A percentile compares a stretch with the other conserved stretches of the same genome.
Evolutionary conservation across 148 eudicot genomes (phyloP).

Genomic region (Dianthus caryophyllus): DNA sequence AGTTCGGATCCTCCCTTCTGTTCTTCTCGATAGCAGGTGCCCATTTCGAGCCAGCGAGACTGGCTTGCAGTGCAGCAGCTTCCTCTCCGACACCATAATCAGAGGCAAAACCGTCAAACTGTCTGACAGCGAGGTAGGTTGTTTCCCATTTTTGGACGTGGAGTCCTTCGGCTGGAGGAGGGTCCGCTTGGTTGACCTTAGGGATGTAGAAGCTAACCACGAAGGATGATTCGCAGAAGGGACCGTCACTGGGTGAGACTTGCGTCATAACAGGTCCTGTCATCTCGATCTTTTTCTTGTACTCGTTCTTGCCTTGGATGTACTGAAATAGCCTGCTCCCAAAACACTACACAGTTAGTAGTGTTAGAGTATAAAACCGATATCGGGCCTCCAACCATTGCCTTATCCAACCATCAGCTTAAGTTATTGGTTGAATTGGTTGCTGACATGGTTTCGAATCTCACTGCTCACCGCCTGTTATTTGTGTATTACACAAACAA

Average conservation of each 20-base stretch:
- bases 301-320: conserved; percentile 66
- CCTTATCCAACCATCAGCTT: no score
- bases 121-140: conserved; percentile 62
- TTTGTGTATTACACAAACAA: no score
- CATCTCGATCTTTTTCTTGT: conserved; percentile 63
- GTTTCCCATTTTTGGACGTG: conserved; percentile 58
- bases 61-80: conserved; percentile 57
- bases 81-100: conserved; percentile 53
- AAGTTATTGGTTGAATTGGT: no score
- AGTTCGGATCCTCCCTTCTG: conserved; percentile 26
- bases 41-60: conserved; percentile 65
- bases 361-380: no score
- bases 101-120: conserved; percentile 58
- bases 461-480: no score
- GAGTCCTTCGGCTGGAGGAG: conserved; percentile 69
- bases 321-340: conserved; percentile 61
- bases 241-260: conserved; percentile 78
- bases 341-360: no score
- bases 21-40: conserved; percentile 43
- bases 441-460: no score
- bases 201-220: conserved; percentile 75
- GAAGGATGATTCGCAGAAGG: conserved; percentile 72
- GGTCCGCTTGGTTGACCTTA: conserved; percentile 58
- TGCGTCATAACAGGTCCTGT: conserved; percentile 79
- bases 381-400: no score